These are phyloP conservation scores for Pelargonium cotyledonis DNA, from an alignment of 441 rosid genomes.

Conservation along the genomic window DNA sequence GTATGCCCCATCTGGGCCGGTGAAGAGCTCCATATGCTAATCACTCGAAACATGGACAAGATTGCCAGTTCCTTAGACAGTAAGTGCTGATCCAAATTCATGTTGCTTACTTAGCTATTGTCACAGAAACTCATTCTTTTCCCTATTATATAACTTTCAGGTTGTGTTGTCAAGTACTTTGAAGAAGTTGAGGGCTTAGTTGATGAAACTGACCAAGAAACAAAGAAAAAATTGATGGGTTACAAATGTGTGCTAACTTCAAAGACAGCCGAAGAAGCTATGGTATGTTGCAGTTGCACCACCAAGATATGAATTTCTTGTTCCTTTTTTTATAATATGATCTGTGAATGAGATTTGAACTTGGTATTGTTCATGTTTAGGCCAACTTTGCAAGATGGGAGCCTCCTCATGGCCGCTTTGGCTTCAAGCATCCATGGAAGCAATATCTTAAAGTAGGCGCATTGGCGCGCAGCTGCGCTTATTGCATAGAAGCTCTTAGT, in stretches of 20 bases:
- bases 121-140: neutral
- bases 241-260: slow-evolving; percentile 55
- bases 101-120: slow-evolving; percentile 1
- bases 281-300: slow-evolving; percentile 30
- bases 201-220: slow-evolving; percentile 23
- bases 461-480: slow-evolving; percentile 47
- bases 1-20: slow-evolving; percentile 66
- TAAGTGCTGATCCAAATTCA: slow-evolving; percentile 6
- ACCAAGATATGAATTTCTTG: neutral
- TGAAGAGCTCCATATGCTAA: slow-evolving; percentile 45
- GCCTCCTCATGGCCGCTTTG: slow-evolving; percentile 56
- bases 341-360: neutral
- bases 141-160: neutral
- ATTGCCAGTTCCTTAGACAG: slow-evolving; percentile 49
- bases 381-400: slow-evolving; percentile 62
- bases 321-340: too few relatives aligned
- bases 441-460: slow-evolving; percentile 52
- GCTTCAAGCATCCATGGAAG: slow-evolving; percentile 61
- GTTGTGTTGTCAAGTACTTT: slow-evolving; percentile 33
- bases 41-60: slow-evolving; percentile 40
- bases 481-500: slow-evolving; percentile 45
- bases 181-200: slow-evolving; percentile 19
- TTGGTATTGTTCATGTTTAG: slow-evolving; percentile 21
- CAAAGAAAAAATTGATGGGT: slow-evolving; percentile 27
- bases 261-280: slow-evolving; percentile 50